Conservation (phyloP, 2,329 filamentous ascomycete genomes). For the Pseudovirgaria hyperparasitica region DNA sequence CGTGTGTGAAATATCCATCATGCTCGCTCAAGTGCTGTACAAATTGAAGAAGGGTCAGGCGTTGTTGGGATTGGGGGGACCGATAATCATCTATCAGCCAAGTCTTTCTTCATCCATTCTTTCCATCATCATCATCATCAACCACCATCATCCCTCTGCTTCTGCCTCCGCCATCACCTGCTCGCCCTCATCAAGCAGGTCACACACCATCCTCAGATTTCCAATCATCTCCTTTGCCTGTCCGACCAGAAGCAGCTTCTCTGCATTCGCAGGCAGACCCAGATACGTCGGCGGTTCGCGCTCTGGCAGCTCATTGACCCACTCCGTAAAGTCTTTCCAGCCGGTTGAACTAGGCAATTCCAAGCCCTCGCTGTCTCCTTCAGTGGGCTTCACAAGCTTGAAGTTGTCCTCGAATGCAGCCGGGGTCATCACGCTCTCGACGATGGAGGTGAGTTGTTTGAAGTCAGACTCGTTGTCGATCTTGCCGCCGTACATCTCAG, state of each 20-base stretch:
- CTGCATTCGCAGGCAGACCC: constrained; percentile 85
- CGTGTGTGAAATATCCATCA: too few species aligned
- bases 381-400: constrained; percentile 57
- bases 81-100: too few species aligned
- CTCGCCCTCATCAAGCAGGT: constrained; percentile 87
- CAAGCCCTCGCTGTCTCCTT: constrained; percentile 46
- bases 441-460: constrained; percentile 56
- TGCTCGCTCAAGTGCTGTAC: too few species aligned
- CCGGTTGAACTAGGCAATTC: constrained; percentile 68
- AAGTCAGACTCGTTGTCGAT: constrained; percentile 88
- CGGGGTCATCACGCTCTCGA: constrained; percentile 67
- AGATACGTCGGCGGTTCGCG: constrained; percentile 92
- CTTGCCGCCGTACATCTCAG: constrained; percentile 95
- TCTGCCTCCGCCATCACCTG: constrained; percentile 61
- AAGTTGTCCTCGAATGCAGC: constrained; percentile 87
- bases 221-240: constrained; percentile 74
- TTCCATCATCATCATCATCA: too few species aligned
- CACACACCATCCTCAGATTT: constrained; percentile 73
- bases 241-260: constrained; percentile 85
- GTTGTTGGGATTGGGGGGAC: too few species aligned
- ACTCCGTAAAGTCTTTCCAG: constrained; percentile 74
- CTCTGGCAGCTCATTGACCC: constrained; percentile 88
- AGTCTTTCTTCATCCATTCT: too few species aligned
- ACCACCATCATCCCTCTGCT: too few species aligned
- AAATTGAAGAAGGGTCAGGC: too few species aligned